These are phyloP conservation scores for Claviceps quebecensis DNA, from an alignment of 2,329 filamentous ascomycete species.

Conservation along the genomic window DNA sequence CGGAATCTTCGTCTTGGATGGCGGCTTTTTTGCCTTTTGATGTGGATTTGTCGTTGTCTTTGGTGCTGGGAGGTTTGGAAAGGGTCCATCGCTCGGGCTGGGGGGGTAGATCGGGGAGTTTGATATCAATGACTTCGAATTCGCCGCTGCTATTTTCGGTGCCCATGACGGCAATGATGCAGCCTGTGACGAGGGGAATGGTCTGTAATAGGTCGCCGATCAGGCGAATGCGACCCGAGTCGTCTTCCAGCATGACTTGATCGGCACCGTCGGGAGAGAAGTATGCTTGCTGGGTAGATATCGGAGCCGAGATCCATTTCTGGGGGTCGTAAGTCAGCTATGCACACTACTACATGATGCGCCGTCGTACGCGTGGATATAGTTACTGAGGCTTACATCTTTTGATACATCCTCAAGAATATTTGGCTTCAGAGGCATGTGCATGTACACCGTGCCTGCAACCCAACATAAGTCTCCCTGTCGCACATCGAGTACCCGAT, in stretches of 20 bases:
- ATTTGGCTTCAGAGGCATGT: slow-evolving; percentile 91
- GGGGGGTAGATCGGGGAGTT: slow-evolving; percentile 71
- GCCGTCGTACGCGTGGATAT: neutral
- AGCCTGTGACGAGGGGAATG: slow-evolving; percentile 74
- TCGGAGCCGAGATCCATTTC: slow-evolving; percentile 81
- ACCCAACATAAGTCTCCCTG: slow-evolving; percentile 96
- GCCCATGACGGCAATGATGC: slow-evolving; percentile 85
- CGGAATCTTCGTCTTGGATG: slow-evolving; percentile 16
- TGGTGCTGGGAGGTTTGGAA: slow-evolving; percentile 30
- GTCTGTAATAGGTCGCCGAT: slow-evolving; percentile 55
- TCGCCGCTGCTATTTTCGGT: slow-evolving; percentile 87
- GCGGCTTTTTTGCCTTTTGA: neutral
- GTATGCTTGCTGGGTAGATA: slow-evolving; percentile 63
- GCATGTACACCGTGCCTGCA: slow-evolving; percentile 88
- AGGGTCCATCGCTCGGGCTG: slow-evolving; percentile 72
- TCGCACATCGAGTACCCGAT: slow-evolving; percentile 85
- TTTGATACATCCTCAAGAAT: slow-evolving; percentile 91
- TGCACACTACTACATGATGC: neutral
- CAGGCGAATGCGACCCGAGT: slow-evolving; percentile 75
- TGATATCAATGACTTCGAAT: slow-evolving; percentile 82
- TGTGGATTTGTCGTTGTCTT: slow-evolving; percentile 1
- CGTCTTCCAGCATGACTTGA: slow-evolving; percentile 84
- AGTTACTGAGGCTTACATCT: slow-evolving; percentile 43
- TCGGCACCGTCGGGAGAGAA: slow-evolving; percentile 44
- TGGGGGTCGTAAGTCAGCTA: slow-evolving; percentile 19